A percentile compares a stretch with the other conserved stretches of the same genome.
phyloP scores from a whole-genome alignment of 495 filamentous ascomycete species.

The Corynascus novoguineensis region DNA sequence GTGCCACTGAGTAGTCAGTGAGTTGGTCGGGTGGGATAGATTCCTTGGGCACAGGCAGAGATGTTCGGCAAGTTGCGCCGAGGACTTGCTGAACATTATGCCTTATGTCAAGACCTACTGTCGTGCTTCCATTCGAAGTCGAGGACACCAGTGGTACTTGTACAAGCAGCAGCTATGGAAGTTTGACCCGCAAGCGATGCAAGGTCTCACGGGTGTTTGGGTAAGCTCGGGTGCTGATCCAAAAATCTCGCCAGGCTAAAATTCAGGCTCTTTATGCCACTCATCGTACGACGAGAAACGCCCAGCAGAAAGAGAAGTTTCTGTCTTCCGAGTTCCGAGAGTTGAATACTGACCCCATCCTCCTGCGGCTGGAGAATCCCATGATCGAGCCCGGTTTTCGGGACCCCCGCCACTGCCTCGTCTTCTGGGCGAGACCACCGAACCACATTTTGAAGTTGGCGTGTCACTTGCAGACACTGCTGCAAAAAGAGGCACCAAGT shows the following conservation, averaged over 20 bases:
- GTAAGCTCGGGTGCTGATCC: not conserved
- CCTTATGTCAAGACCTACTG: too few species aligned
- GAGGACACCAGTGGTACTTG: too few species aligned
- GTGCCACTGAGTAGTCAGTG: too few species aligned
- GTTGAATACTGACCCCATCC: slow-evolving; percentile 67
- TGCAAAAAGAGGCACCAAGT: slow-evolving; percentile 62
- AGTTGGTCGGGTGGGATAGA: too few species aligned
- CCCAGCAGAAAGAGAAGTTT: slow-evolving; percentile 62
- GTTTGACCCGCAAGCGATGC: too few species aligned
- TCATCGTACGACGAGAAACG: slow-evolving; percentile 69
- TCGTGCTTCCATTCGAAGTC: too few species aligned
- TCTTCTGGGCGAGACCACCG: slow-evolving; percentile 83
- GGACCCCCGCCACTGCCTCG: slow-evolving; percentile 75
- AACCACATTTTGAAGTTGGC: slow-evolving; percentile 60
- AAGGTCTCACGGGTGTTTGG: not conserved
- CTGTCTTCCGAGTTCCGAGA: slow-evolving; percentile 61
- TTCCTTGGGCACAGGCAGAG: too few species aligned
- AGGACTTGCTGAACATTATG: too few species aligned
- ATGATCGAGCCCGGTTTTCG: slow-evolving; percentile 56
- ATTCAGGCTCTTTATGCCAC: slow-evolving; percentile 67
- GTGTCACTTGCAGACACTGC: slow-evolving; percentile 57
- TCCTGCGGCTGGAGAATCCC: slow-evolving; percentile 59
- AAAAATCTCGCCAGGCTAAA: slow-evolving; percentile 41
- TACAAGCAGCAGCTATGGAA: too few species aligned
- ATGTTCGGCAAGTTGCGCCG: too few species aligned